Evolutionary conservation across 139 green algal genomes (phyloP).

Genomic region (Ostreobium quekettii): DNA sequence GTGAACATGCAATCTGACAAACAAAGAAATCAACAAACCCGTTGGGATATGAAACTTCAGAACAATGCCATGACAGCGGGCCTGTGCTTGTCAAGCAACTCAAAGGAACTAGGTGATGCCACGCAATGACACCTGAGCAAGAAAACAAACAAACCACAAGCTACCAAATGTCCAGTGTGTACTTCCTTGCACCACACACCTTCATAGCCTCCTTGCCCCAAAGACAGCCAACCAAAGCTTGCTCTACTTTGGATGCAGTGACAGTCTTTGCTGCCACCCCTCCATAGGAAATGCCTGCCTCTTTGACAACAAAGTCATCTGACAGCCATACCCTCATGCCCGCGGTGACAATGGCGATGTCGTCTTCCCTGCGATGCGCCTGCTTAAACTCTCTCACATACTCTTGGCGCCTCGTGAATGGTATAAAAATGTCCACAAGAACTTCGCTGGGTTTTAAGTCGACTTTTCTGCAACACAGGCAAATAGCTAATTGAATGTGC

Average conservation of each 20-base stretch:
- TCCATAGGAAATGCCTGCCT: slow-evolving; percentile 68
- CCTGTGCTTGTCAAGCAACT: too few species aligned
- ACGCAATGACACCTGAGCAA: too few species aligned
- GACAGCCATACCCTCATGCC: slow-evolving; percentile 63
- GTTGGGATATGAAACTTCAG: too few species aligned
- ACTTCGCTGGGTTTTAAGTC: slow-evolving; percentile 74
- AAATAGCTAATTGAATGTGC: slow-evolving; percentile 10
- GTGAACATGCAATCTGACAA: background rate
- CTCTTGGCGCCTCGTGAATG: slow-evolving; percentile 62
- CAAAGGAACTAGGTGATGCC: too few species aligned
- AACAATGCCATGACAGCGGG: too few species aligned
- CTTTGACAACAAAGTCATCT: slow-evolving; percentile 48
- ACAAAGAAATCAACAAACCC: too few species aligned
- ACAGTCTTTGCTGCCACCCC: slow-evolving; percentile 74
- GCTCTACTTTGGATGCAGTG: slow-evolving; percentile 40
- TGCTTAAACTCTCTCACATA: slow-evolving; percentile 95
- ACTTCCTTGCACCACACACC: slow-evolving; percentile 7
- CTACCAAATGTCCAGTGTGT: background rate
- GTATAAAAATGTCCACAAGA: slow-evolving; percentile 61
- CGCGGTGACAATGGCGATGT: slow-evolving; percentile 97
- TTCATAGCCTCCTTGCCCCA: slow-evolving; percentile 49
- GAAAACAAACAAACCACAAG: too few species aligned
- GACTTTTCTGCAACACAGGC: slow-evolving; percentile 41
- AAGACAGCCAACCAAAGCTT: slow-evolving; percentile 44
- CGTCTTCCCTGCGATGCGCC: slow-evolving; percentile 83